Percentiles rank a stretch among this genome's conserved stretches.
Evolutionary conservation across 495 filamentous ascomycete species (phyloP).

Genomic region (Podospora pseudoanserina): DNA sequence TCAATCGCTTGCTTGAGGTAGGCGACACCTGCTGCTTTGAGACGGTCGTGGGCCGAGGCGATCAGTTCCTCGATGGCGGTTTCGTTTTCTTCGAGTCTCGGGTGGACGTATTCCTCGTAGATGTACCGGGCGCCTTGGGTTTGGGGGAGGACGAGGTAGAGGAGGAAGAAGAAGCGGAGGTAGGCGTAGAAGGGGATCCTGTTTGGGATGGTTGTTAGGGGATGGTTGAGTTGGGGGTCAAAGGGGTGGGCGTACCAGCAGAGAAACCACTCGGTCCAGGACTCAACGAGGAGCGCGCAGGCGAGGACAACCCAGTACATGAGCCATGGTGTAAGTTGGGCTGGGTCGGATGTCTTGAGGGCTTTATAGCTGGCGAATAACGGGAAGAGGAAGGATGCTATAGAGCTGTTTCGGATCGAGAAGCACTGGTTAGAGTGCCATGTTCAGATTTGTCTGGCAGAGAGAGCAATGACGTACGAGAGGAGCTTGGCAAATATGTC

Average conservation of each 20-base stretch:
- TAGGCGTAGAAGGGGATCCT: constrained; percentile 95
- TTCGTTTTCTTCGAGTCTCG: constrained; percentile 85
- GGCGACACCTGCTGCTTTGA: constrained; percentile 70
- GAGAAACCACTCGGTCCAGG: constrained; percentile 80
- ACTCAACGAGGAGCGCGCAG: constrained; percentile 76
- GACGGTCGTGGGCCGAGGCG: constrained; percentile 71
- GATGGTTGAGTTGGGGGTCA: not conserved
- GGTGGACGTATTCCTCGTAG: constrained; percentile 81
- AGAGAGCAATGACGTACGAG: constrained; percentile 56
- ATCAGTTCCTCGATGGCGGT: constrained; percentile 87
- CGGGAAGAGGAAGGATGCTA: constrained; percentile 90
- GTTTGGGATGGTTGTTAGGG: not conserved
- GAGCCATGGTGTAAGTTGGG: constrained; percentile 93
- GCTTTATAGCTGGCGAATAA: constrained; percentile 98
- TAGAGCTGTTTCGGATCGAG: constrained; percentile 52
- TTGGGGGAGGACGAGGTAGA: constrained; percentile 96
- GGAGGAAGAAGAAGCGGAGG: constrained; percentile 79
- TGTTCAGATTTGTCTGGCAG: not conserved
- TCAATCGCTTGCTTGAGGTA: constrained; percentile 81
- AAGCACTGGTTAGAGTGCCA: not conserved
- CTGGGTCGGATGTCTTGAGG: constrained; percentile 85
- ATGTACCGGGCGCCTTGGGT: constrained; percentile 83
- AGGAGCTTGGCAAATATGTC: constrained; percentile 74
- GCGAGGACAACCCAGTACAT: constrained; percentile 98
- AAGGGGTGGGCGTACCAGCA: constrained; percentile 55